These are phyloP conservation scores for Clonostachys sp. DNA, from an alignment of 2,329 filamentous ascomycete genomes.

Conservation along the genomic window DNA sequence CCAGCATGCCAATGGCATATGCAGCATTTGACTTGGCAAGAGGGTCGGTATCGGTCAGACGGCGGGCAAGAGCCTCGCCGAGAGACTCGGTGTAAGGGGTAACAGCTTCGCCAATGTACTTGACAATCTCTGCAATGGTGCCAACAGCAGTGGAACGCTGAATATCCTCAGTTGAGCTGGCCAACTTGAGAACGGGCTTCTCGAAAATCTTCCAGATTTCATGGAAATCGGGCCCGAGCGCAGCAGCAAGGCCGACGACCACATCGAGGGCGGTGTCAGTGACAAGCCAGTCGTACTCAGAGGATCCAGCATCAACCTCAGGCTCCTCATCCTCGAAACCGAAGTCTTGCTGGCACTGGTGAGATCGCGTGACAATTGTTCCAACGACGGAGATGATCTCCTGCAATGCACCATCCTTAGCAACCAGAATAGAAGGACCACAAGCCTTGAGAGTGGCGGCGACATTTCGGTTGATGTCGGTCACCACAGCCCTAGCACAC, in stretches of 20 bases:
- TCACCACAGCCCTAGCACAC: slow-evolving; percentile 70
- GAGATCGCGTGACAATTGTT: slow-evolving; percentile 80
- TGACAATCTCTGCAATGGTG: slow-evolving; percentile 85
- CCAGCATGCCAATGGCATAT: slow-evolving; percentile 82
- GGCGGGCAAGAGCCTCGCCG: slow-evolving; percentile 77
- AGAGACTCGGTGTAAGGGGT: slow-evolving; percentile 76
- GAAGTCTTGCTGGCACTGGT: slow-evolving; percentile 89
- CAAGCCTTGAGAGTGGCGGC: slow-evolving; percentile 87
- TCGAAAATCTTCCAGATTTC: slow-evolving; percentile 96
- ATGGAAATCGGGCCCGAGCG: slow-evolving; percentile 74
- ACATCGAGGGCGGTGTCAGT: slow-evolving; percentile 94
- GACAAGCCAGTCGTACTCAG: slow-evolving; percentile 96
- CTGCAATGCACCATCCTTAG: slow-evolving; percentile 63
- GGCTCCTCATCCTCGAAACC: slow-evolving; percentile 75
- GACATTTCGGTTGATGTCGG: slow-evolving; percentile 92
- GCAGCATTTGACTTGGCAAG: slow-evolving; percentile 95
- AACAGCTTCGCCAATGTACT: slow-evolving; percentile 76
- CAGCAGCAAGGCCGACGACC: slow-evolving; percentile 75
- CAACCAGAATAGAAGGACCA: slow-evolving; percentile 77
- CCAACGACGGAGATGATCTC: slow-evolving; percentile 72
- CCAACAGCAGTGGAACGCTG: slow-evolving; percentile 90
- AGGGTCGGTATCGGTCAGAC: slow-evolving; percentile 81
- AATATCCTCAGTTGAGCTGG: slow-evolving; percentile 77
- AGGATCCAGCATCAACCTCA: slow-evolving; percentile 70
- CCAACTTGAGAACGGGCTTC: slow-evolving; percentile 84